phyloP scores from a whole-genome alignment of 345 rosid genomes.

The Eucalyptus leucophloia region DNA sequence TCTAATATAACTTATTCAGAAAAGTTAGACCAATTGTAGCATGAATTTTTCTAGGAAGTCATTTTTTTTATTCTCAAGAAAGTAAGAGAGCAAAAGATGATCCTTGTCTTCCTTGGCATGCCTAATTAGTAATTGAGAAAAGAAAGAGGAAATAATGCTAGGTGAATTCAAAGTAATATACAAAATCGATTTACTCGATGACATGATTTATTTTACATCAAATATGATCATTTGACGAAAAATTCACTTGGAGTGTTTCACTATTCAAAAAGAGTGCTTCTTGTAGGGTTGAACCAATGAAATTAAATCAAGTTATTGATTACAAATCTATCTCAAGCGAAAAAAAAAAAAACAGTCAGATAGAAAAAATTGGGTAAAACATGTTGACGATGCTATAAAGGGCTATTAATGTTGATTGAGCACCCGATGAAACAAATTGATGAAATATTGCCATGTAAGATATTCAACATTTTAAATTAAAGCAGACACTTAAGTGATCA shows the following conservation, averaged over 20 bases:
- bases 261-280: not conserved
- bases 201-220: not conserved
- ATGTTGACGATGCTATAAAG: no score
- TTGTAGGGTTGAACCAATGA: not conserved
- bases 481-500: rapidly evolving
- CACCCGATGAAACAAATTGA: no score
- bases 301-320: not conserved
- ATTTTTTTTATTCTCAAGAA: not conserved
- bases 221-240: not conserved
- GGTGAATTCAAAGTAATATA: not conserved
- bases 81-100: not conserved
- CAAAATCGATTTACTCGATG: not conserved
- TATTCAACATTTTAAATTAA: not conserved
- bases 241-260: not conserved
- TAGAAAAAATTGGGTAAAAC: not conserved
- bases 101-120: not conserved
- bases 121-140: not conserved
- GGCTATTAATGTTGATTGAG: not conserved
- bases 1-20: not conserved
- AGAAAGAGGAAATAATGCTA: not conserved
- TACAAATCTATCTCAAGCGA: not conserved
- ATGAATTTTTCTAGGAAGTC: not conserved
- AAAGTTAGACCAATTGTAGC: not conserved
- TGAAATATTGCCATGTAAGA: no score
- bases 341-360: rapidly evolving